Percentiles rank a stretch among this genome's conserved stretches.
These are phyloP conservation scores for Grosmannia penicillata DNA, from an alignment of 2,329 filamentous ascomycete genomes.

Conservation along the genomic window DNA sequence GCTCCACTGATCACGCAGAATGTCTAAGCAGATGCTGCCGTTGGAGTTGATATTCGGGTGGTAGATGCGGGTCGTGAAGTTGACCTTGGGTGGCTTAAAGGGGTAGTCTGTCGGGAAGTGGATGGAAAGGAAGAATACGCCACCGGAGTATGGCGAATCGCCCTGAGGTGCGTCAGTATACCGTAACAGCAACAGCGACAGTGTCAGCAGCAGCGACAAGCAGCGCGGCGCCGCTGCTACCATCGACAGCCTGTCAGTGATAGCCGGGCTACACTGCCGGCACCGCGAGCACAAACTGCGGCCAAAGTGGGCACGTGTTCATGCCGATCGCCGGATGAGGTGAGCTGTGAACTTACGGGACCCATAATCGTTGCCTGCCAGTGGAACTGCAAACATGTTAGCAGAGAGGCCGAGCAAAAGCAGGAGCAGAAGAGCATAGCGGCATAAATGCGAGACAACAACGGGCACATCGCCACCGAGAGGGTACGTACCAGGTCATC, in stretches of 20 bases:
- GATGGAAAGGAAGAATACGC: slow-evolving; percentile 97
- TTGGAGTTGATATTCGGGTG: slow-evolving; percentile 99
- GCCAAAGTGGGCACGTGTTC: too few species aligned
- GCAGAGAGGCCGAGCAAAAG: background rate
- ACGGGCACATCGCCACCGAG: too few species aligned
- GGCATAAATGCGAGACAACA: too few species aligned
- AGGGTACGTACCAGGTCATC: slow-evolving; percentile 80
- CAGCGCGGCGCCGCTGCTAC: background rate
- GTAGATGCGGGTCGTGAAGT: slow-evolving; percentile 99
- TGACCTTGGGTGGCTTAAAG: slow-evolving; percentile 99
- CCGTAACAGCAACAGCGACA: slow-evolving; percentile 14
- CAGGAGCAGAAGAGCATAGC: too few species aligned
- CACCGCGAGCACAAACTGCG: too few species aligned
- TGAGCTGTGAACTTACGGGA: slow-evolving; percentile 52
- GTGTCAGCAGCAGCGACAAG: background rate
- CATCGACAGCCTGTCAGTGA: too few species aligned
- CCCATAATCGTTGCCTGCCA: slow-evolving; percentile 99
- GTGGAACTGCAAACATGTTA: slow-evolving; percentile 59
- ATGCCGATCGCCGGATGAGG: too few species aligned
- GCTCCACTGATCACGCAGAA: slow-evolving; percentile 97
- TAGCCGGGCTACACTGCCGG: too few species aligned
- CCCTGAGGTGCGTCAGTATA: slow-evolving; percentile 35
- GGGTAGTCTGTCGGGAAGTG: slow-evolving; percentile 99
- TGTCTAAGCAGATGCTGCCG: slow-evolving; percentile 97
- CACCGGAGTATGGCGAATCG: slow-evolving; percentile 94